phyloP scores from a whole-genome alignment of 257 asterid species.

The Leonotis leonurus region DNA sequence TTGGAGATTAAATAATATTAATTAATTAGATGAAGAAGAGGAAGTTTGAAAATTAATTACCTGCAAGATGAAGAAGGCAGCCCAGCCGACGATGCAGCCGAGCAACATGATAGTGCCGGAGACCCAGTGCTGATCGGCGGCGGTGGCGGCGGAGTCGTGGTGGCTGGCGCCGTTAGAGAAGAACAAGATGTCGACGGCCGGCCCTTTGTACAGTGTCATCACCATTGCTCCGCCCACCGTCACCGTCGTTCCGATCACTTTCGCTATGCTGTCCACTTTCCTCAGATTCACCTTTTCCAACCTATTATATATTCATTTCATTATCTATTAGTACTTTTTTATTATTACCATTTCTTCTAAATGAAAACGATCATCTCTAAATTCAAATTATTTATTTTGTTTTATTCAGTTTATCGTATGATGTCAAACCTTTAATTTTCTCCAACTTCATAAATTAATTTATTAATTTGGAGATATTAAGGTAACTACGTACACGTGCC shows the following conservation, averaged over 20 bases:
- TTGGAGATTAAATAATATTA: background rate
- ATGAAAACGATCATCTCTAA: too few species aligned
- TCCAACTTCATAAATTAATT: background rate
- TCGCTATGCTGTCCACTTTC: slow-evolving; percentile 44
- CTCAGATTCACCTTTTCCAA: slow-evolving; percentile 58
- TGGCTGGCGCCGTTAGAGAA: slow-evolving; percentile 28
- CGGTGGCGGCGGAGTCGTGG: slow-evolving; percentile 17
- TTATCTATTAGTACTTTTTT: too few species aligned
- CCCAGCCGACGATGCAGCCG: slow-evolving; percentile 70
- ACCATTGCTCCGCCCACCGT: slow-evolving; percentile 70
- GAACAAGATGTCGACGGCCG: slow-evolving; percentile 44
- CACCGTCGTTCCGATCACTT: slow-evolving; percentile 60
- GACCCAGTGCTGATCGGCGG: slow-evolving; percentile 60
- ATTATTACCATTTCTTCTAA: too few species aligned
- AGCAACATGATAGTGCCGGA: slow-evolving; percentile 61
- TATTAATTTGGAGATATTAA: too few species aligned
- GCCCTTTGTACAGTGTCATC: slow-evolving; percentile 81
- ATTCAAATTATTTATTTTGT: too few species aligned
- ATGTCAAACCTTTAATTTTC: background rate
- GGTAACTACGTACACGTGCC: too few species aligned
- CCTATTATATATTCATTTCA: too few species aligned
- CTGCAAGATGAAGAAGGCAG: slow-evolving; percentile 80
- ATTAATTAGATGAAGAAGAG: too few species aligned
- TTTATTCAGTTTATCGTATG: background rate
- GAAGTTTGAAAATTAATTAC: too few species aligned